These are phyloP conservation scores for Chlorella sp. DNA, from an alignment of 139 green algal genomes.

Conservation along the genomic window DNA sequence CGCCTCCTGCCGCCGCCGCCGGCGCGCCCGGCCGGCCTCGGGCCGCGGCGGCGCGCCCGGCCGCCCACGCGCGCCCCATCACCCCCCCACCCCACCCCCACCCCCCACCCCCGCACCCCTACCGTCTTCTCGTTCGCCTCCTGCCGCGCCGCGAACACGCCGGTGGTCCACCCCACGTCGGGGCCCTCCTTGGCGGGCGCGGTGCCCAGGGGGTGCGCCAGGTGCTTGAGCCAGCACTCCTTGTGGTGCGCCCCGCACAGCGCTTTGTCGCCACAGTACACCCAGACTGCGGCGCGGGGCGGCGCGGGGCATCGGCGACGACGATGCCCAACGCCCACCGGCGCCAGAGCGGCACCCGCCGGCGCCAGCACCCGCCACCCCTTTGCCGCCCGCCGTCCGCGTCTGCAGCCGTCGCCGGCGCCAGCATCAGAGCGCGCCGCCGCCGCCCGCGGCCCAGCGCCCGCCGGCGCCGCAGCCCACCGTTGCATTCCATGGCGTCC, in stretches of 20 bases:
- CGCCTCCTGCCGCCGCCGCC: background rate
- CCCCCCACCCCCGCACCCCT: background rate
- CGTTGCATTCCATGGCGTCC: constrained; percentile 65
- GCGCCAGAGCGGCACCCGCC: no score
- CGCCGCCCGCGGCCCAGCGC: background rate
- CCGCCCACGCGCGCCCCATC: background rate
- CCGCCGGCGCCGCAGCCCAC: constrained; percentile 27
- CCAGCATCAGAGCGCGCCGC: background rate
- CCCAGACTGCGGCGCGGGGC: constrained; percentile 72
- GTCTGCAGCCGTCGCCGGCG: background rate
- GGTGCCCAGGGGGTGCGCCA: constrained; percentile 68
- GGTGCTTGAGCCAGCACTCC: constrained; percentile 91
- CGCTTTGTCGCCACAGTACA: constrained; percentile 73
- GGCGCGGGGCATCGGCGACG: background rate
- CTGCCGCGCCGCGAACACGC: constrained; percentile 45
- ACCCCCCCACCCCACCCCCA: background rate
- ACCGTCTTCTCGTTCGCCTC: background rate
- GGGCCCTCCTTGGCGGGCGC: constrained; percentile 57
- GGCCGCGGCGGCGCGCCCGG: no score
- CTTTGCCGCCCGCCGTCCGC: background rate
- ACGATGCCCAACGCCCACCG: background rate
- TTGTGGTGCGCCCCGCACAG: constrained; percentile 56
- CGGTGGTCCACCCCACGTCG: constrained; percentile 75
- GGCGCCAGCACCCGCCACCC: no score
- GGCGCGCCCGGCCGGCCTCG: no score